These are phyloP conservation scores for Pseudogymnoascus verrucosus DNA, from an alignment of 2,329 filamentous ascomycete genomes.

Conservation along the genomic window DNA sequence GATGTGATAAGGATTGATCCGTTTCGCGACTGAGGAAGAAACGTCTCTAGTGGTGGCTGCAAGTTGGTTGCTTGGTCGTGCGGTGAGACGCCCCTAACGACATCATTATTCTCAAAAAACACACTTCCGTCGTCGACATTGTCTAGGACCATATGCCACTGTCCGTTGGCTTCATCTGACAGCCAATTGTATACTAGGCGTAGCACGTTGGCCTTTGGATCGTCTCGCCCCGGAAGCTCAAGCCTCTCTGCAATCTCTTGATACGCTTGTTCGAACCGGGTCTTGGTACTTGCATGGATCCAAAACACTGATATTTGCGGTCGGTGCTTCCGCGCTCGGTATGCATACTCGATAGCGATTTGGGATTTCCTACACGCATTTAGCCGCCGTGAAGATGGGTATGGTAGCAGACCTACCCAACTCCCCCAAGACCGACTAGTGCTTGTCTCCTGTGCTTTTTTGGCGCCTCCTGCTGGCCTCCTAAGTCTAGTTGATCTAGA, in stretches of 20 bases:
- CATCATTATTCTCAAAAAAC: background rate
- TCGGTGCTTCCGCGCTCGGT: conserved; percentile 8
- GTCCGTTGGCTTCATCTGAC: conserved; percentile 8
- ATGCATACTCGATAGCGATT: conserved; percentile 17
- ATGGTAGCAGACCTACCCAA: background rate
- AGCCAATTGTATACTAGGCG: conserved; percentile 7
- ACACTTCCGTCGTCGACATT: conserved; percentile 25
- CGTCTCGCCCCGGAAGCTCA: background rate
- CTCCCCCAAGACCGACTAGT: conserved; percentile 17
- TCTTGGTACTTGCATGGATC: conserved; percentile 17
- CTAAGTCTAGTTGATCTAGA: background rate
- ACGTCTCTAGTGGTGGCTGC: conserved; percentile 16
- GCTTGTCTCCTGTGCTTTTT: background rate
- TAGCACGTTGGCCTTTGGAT: background rate
- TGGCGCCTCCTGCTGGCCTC: background rate
- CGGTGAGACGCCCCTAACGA: background rate
- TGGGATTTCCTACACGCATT: conserved; percentile 17
- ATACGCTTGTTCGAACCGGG: conserved; percentile 18
- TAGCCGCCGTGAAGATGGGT: background rate
- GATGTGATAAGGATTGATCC: background rate
- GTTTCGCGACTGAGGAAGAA: background rate
- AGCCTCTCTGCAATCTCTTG: conserved; percentile 14
- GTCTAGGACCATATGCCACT: conserved; percentile 31
- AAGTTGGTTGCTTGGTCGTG: conserved; percentile 16
- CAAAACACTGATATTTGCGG: conserved; percentile 17